These are phyloP conservation scores for Pezicula neosporulosa DNA, from an alignment of 2,329 filamentous ascomycete genomes.

Conservation along the genomic window DNA sequence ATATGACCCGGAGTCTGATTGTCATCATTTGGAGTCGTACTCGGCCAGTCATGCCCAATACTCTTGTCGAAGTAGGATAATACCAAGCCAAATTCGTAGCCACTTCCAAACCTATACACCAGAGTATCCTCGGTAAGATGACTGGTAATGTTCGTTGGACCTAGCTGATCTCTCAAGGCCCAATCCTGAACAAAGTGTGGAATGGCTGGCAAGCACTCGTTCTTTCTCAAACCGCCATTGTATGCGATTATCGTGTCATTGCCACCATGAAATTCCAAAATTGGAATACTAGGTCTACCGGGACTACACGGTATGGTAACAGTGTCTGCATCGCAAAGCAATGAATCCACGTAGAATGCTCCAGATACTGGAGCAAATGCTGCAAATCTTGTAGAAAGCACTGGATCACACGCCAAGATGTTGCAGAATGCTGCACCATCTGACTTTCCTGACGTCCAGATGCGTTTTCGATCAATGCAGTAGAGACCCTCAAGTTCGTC, in stretches of 20 bases:
- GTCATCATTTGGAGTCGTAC: slow-evolving; percentile 31
- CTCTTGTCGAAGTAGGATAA: slow-evolving; percentile 21
- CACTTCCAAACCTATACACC: slow-evolving; percentile 29
- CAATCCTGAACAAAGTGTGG: slow-evolving; percentile 36
- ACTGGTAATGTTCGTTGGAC: slow-evolving; percentile 5
- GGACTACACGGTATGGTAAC: slow-evolving; percentile 35
- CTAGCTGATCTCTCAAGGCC: slow-evolving; percentile 29
- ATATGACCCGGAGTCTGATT: slow-evolving; percentile 27
- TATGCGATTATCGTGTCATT: slow-evolving; percentile 43
- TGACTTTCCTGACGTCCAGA: slow-evolving; percentile 43
- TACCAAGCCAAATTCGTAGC: slow-evolving; percentile 25
- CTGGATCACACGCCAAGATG: slow-evolving; percentile 37
- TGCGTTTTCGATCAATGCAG: slow-evolving; percentile 37
- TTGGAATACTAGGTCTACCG: slow-evolving; percentile 32
- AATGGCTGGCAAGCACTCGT: slow-evolving; percentile 41
- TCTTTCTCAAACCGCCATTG: slow-evolving; percentile 36
- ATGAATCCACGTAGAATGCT: slow-evolving; percentile 35
- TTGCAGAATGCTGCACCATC: slow-evolving; percentile 43
- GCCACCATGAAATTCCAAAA: slow-evolving; percentile 49
- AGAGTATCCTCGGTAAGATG: slow-evolving; percentile 11
- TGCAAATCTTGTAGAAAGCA: slow-evolving; percentile 35
- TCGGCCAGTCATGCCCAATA: slow-evolving; percentile 37
- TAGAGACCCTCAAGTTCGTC: slow-evolving; percentile 30
- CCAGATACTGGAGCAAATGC: slow-evolving; percentile 43
- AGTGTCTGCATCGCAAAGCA: slow-evolving; percentile 31